These are phyloP conservation scores for Climacium dendroides DNA, from an alignment of 225 moss, liverwort and hornwort genomes.

Conservation along the genomic window DNA sequence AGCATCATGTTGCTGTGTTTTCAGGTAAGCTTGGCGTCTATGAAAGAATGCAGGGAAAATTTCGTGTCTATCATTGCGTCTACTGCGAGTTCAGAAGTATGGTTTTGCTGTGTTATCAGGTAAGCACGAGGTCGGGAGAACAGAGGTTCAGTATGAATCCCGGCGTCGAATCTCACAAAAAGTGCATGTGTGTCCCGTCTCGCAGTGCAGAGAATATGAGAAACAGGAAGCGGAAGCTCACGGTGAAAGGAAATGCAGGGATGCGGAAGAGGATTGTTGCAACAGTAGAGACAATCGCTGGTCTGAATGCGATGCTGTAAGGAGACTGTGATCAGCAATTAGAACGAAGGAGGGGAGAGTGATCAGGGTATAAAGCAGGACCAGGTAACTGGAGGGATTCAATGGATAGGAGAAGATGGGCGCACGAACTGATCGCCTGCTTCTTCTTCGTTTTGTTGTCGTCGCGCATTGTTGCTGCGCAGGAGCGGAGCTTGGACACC, in stretches of 20 bases:
- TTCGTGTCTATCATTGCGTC: background rate
- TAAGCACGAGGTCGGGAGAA: background rate
- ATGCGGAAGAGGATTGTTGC: background rate
- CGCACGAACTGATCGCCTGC: background rate
- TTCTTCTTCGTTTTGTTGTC: background rate
- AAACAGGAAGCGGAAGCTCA: background rate
- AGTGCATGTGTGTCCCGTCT: background rate
- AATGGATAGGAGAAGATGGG: background rate
- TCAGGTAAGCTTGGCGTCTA: background rate
- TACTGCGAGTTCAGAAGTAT: background rate
- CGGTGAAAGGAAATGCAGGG: background rate
- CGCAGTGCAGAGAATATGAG: background rate
- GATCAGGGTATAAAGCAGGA: background rate
- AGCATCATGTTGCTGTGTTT: background rate
- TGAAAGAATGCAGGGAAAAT: background rate
- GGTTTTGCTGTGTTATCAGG: background rate
- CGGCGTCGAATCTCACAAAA: background rate
- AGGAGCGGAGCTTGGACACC: slow-evolving; percentile 1
- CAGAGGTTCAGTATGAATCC: background rate
- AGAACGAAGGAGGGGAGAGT: background rate
- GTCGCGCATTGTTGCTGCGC: background rate
- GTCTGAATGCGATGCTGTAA: background rate
- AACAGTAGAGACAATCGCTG: background rate
- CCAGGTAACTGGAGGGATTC: background rate
- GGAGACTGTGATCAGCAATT: background rate